Evolutionary conservation across 176 grass and related monocot genomes (phyloP).

Genomic region (Juncus effusus): DNA sequence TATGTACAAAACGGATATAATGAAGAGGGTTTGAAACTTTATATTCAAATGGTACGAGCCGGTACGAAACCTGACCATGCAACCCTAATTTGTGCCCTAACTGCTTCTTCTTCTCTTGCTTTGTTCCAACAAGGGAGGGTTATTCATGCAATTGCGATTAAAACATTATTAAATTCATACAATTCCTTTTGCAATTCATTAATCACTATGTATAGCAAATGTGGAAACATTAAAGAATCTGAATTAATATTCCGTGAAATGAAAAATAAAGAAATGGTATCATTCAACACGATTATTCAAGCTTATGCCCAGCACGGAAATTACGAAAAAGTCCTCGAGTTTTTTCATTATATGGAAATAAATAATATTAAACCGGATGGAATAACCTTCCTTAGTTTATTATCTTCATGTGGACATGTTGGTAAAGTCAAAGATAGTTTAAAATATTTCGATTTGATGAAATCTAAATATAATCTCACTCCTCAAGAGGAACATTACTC

Average conservation of each 20-base stretch:
- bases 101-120: slow-evolving; percentile 69
- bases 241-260: slow-evolving; percentile 51
- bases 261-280: slow-evolving; percentile 45
- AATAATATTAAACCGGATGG: slow-evolving; percentile 42
- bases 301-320: slow-evolving; percentile 76
- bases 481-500: slow-evolving; percentile 68
- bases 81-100: slow-evolving; percentile 61
- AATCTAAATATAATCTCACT: slow-evolving; percentile 43
- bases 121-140: slow-evolving; percentile 67
- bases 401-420: slow-evolving; percentile 69
- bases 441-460: slow-evolving; percentile 70
- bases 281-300: slow-evolving; percentile 81
- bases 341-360: slow-evolving; percentile 67
- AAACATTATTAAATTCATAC: slow-evolving; percentile 61
- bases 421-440: slow-evolving; percentile 67
- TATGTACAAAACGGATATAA: slow-evolving; percentile 79
- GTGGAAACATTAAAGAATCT: slow-evolving; percentile 60
- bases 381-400: slow-evolving; percentile 70
- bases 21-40: slow-evolving; percentile 65
- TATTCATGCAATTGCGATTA: slow-evolving; percentile 59
- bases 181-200: slow-evolving; percentile 65
- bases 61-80: slow-evolving; percentile 67
- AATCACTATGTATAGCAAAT: slow-evolving; percentile 91
- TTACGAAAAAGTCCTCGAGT: slow-evolving; percentile 54
- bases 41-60: slow-evolving; percentile 49